Conservation (phyloP, 345 rosid species). For the Salix koriyanagi region DNA sequence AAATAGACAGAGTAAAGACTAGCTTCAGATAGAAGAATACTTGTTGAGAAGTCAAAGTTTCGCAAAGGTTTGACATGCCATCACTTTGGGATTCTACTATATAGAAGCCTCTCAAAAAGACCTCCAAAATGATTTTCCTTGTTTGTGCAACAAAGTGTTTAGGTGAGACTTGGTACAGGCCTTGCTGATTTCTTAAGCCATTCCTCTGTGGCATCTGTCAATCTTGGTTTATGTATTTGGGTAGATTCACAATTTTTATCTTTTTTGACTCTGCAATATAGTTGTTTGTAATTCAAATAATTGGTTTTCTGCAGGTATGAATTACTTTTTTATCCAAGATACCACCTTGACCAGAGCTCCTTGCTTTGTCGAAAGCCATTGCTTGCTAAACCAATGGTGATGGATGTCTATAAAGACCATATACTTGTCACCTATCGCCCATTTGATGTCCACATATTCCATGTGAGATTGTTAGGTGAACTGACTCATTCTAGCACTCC, state of each 20-base stretch:
- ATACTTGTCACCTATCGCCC: constrained; percentile 87
- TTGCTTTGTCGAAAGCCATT: constrained; percentile 79
- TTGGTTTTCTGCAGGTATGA: constrained; percentile 58
- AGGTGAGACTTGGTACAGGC: not conserved
- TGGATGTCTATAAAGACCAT: constrained; percentile 86
- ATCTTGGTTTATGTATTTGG: not conserved
- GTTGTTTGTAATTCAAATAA: constrained; percentile 8
- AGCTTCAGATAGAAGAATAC: not conserved
- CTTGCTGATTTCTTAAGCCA: not conserved
- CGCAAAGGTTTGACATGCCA: not conserved
- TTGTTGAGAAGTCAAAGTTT: not conserved
- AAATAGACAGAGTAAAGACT: not conserved
- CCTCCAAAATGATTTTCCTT: not conserved
- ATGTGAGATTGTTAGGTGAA: constrained; percentile 67
- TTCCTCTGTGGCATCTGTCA: not conserved
- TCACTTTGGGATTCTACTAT: not conserved
- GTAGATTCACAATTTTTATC: not conserved
- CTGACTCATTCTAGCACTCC: constrained; percentile 71
- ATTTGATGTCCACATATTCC: constrained; percentile 88
- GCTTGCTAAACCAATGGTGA: constrained; percentile 91
- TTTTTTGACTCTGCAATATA: not conserved
- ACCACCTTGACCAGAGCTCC: constrained; percentile 95
- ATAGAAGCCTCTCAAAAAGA: not conserved
- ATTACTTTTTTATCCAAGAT: constrained; percentile 91
- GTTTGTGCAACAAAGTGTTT: not conserved